phyloP scores from a whole-genome alignment of 495 filamentous ascomycete genomes.

The Parathielavia hyrcaniae region DNA sequence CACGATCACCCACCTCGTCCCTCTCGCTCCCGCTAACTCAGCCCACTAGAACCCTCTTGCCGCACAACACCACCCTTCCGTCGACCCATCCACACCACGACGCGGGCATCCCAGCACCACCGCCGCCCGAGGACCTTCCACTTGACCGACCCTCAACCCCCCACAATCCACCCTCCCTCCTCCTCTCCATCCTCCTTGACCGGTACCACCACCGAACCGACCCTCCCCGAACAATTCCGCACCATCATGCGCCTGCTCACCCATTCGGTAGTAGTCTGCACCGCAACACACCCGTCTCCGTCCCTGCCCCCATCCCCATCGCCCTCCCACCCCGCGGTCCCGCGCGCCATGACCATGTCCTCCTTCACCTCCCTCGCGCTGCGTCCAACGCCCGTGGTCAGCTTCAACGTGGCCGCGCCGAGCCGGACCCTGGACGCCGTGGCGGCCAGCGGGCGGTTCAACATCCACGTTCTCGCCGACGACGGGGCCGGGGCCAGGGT shows the following conservation, averaged over 20 bases:
- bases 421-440: slow-evolving; percentile 67
- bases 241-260: slow-evolving; percentile 63
- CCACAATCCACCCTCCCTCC: slow-evolving; percentile 11
- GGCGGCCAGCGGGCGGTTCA: slow-evolving; percentile 35
- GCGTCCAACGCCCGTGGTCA: slow-evolving; percentile 58
- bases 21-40: neutral
- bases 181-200: neutral
- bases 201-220: neutral
- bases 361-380: slow-evolving; percentile 74
- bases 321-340: slow-evolving; percentile 15
- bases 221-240: slow-evolving; percentile 44
- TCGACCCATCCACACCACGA: slow-evolving; percentile 16
- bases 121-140: slow-evolving; percentile 11
- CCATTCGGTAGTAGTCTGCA: slow-evolving; percentile 70
- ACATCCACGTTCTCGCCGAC: slow-evolving; percentile 45
- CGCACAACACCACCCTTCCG: neutral
- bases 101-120: neutral
- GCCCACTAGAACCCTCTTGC: neutral
- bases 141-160: slow-evolving; percentile 13
- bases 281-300: slow-evolving; percentile 33
- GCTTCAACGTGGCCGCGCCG: slow-evolving; percentile 72
- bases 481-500: slow-evolving; percentile 38
- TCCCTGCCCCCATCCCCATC: slow-evolving; percentile 12
- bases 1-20: neutral
- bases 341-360: slow-evolving; percentile 69